phyloP scores from a whole-genome alignment of 768 basidiomycete genomes.

The Xanthoconium stramineum region DNA sequence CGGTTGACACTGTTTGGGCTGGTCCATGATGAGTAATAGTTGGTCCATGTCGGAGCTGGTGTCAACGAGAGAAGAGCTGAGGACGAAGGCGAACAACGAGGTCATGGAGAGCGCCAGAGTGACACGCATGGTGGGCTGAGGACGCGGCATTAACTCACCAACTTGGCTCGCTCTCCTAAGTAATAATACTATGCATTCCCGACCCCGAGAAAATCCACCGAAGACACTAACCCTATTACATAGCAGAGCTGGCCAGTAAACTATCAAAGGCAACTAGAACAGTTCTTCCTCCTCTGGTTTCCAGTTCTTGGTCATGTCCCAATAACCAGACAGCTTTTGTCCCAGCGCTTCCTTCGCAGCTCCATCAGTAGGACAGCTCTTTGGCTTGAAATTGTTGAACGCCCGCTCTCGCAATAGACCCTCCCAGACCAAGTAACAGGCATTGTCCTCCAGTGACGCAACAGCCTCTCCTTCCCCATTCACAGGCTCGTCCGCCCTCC shows the following conservation, averaged over 20 bases:
- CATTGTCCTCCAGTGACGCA: constrained; percentile 76
- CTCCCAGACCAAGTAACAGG: constrained; percentile 91
- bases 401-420: constrained; percentile 80
- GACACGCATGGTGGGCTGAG: constrained; percentile 6
- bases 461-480: constrained; percentile 12
- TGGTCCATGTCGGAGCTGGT: constrained; percentile 2
- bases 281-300: constrained; percentile 78
- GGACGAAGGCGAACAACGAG: neutral
- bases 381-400: constrained; percentile 78
- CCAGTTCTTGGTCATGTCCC: constrained; percentile 94
- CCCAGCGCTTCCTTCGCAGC: constrained; percentile 86
- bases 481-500: constrained; percentile 31
- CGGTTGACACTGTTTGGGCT: neutral
- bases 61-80: neutral
- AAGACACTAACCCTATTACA: neutral
- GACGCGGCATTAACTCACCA: too few species aligned
- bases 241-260: neutral
- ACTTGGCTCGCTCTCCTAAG: too few species aligned
- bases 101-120: neutral
- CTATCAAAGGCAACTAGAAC: constrained; percentile 37
- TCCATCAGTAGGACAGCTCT: constrained; percentile 78
- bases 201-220: constrained; percentile 1
- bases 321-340: constrained; percentile 80
- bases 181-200: neutral
- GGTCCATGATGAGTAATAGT: neutral